Conservation (phyloP, 805 yeast genomes). For the Tetrapisispora nanseiensis region DNA sequence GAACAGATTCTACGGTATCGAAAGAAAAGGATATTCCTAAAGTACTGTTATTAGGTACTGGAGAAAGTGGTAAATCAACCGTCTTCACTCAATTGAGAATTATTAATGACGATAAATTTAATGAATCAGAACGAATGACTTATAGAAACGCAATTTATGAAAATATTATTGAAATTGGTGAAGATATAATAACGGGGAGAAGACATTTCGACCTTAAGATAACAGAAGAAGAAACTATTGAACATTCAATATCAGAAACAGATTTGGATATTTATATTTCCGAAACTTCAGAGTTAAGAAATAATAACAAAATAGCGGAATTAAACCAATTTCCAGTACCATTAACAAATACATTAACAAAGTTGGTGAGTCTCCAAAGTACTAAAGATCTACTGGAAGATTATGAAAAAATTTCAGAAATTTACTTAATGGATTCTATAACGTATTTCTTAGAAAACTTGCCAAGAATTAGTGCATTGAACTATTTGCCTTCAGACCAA, state of each 20-base stretch:
- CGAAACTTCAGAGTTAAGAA: conserved; percentile 2
- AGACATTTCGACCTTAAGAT: conserved; percentile 31
- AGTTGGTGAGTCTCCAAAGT: conserved; percentile 47
- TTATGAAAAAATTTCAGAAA: conserved; percentile 48
- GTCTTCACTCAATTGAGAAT: conserved; percentile 34
- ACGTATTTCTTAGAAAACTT: conserved; percentile 62
- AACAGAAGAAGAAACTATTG: neutral
- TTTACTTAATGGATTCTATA: conserved; percentile 81
- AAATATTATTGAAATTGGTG: conserved; percentile 69
- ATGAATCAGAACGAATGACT: conserved; percentile 47
- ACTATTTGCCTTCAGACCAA: conserved; percentile 61
- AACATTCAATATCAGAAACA: conserved; percentile 5
- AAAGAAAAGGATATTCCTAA: conserved; percentile 29
- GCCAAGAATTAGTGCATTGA: conserved; percentile 38
- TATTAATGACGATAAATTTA: conserved; percentile 29
- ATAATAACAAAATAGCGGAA: neutral
- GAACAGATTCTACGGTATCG: neutral
- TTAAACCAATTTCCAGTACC: conserved; percentile 33
- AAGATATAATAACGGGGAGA: conserved; percentile 59
- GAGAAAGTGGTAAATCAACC: conserved; percentile 36
- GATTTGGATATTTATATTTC: conserved; percentile 9
- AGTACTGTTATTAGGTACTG: conserved; percentile 75
- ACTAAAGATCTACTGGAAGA: conserved; percentile 46
- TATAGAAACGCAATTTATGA: conserved; percentile 72
- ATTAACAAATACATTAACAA: conserved; percentile 20